Percentiles rank a stretch among this genome's conserved stretches.
These are phyloP conservation scores for Aspergillus sp. DNA, from an alignment of 2,329 filamentous ascomycete genomes.

Conservation along the genomic window DNA sequence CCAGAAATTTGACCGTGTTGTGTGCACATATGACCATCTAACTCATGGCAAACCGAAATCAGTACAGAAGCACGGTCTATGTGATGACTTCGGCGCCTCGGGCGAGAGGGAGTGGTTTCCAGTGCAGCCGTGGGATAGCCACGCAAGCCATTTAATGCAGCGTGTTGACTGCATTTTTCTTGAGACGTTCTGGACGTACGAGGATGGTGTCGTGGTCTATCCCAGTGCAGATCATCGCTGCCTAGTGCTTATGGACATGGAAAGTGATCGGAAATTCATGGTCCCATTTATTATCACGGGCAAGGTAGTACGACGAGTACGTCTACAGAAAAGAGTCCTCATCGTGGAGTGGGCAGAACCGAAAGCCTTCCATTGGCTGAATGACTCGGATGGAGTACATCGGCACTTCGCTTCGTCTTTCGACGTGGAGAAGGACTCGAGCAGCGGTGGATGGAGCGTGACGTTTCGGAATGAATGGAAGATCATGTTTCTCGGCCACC, in stretches of 20 bases:
- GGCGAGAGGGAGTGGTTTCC: slow-evolving; percentile 33
- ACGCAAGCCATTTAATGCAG: slow-evolving; percentile 28
- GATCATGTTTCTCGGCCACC: slow-evolving; percentile 50
- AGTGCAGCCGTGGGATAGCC: slow-evolving; percentile 36
- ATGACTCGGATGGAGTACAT: slow-evolving; percentile 45
- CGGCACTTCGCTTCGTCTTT: slow-evolving; percentile 55
- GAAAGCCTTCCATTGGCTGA: slow-evolving; percentile 44
- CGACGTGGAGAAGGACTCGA: slow-evolving; percentile 33
- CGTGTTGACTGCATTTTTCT: slow-evolving; percentile 28
- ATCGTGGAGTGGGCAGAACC: slow-evolving; percentile 56
- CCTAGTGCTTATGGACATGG: slow-evolving; percentile 45
- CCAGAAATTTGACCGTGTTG: slow-evolving; percentile 42
- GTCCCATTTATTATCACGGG: slow-evolving; percentile 46
- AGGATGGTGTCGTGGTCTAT: slow-evolving; percentile 51
- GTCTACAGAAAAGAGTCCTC: slow-evolving; percentile 48
- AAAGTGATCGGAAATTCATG: slow-evolving; percentile 32
- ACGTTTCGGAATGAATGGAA: slow-evolving; percentile 53
- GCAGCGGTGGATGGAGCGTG: slow-evolving; percentile 34
- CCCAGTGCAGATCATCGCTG: slow-evolving; percentile 30
- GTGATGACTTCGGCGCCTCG: slow-evolving; percentile 26
- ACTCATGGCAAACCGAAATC: slow-evolving; percentile 40
- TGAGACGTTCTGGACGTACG: slow-evolving; percentile 47
- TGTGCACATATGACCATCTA: slow-evolving; percentile 49
- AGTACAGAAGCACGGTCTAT: slow-evolving; percentile 40
- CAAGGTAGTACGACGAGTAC: slow-evolving; percentile 48